Conservation (phyloP, 1,139 yeast genomes). For the Debaryomyces sp. region DNA sequence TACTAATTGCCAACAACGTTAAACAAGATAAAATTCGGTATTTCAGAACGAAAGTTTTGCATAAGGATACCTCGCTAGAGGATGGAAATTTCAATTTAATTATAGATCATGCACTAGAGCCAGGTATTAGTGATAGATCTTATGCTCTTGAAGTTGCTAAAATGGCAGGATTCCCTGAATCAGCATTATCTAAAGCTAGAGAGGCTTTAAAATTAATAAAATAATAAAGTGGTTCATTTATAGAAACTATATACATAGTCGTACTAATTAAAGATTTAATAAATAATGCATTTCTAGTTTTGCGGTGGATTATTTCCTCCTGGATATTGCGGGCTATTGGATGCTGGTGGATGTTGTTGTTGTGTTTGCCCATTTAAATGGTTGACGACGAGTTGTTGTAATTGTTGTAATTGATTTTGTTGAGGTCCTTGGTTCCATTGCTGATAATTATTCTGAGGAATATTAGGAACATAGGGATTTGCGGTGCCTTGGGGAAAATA, state of each 20-base stretch:
- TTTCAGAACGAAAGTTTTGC: conserved; percentile 51
- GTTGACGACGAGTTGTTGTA: conserved; percentile 17
- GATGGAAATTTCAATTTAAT: conserved; percentile 26
- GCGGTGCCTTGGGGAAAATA: conserved; percentile 12
- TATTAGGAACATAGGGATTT: conserved; percentile 1
- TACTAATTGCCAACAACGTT: conserved; percentile 26
- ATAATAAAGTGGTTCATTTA: background rate
- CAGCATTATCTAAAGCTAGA: conserved; percentile 57
- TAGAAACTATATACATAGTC: background rate
- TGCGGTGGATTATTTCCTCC: background rate
- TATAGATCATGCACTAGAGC: conserved; percentile 65
- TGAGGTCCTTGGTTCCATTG: conserved; percentile 11
- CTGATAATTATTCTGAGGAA: conserved; percentile 6
- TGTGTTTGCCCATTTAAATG: conserved; percentile 12
- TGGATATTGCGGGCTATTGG: background rate
- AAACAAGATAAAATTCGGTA: conserved; percentile 43
- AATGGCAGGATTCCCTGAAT: conserved; percentile 78
- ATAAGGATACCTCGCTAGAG: conserved; percentile 11
- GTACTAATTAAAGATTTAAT: background rate
- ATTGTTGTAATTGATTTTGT: conserved; percentile 20
- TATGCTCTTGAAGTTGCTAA: conserved; percentile 86
- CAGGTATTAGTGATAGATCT: conserved; percentile 76
- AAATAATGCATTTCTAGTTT: background rate
- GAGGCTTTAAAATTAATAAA: conserved; percentile 31
- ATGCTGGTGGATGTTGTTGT: background rate